Evolutionary conservation across 2,329 filamentous ascomycete species (phyloP).

Genomic region (Exophiala aquamarina): DNA sequence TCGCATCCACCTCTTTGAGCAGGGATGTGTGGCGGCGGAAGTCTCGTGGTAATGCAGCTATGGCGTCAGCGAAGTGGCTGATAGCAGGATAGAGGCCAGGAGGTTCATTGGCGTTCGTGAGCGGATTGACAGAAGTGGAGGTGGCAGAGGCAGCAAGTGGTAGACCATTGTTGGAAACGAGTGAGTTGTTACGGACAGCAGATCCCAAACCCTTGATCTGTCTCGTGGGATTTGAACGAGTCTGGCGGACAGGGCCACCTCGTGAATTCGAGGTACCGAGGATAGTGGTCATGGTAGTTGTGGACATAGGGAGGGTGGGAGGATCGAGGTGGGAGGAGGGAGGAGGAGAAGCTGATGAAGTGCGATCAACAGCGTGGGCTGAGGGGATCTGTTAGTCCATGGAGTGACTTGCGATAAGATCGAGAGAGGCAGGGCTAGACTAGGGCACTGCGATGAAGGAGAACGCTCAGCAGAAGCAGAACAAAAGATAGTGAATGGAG

Average conservation of each 20-base stretch:
- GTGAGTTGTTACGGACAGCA: slow-evolving; percentile 36
- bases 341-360: slow-evolving; percentile 9
- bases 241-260: slow-evolving; percentile 38
- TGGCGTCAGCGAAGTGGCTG: slow-evolving; percentile 82
- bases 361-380: slow-evolving; percentile 9
- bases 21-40: slow-evolving; percentile 94
- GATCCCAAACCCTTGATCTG: slow-evolving; percentile 46
- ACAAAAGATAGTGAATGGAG: neutral
- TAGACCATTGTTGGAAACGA: slow-evolving; percentile 31
- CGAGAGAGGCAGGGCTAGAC: no score
- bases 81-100: slow-evolving; percentile 64
- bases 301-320: slow-evolving; percentile 19
- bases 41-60: slow-evolving; percentile 89
- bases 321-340: slow-evolving; percentile 1
- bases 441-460: no score
- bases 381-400: neutral
- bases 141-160: slow-evolving; percentile 25
- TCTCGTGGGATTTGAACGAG: slow-evolving; percentile 50
- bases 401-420: no score
- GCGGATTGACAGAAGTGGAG: slow-evolving; percentile 7
- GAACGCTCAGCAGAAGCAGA: neutral
- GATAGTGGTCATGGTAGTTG: slow-evolving; percentile 25
- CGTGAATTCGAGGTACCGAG: slow-evolving; percentile 29
- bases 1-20: slow-evolving; percentile 96
- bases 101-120: slow-evolving; percentile 32